Conservation (phyloP, 192 early-diverging fungal genomes). For the Obelidium mucronatum region DNA sequence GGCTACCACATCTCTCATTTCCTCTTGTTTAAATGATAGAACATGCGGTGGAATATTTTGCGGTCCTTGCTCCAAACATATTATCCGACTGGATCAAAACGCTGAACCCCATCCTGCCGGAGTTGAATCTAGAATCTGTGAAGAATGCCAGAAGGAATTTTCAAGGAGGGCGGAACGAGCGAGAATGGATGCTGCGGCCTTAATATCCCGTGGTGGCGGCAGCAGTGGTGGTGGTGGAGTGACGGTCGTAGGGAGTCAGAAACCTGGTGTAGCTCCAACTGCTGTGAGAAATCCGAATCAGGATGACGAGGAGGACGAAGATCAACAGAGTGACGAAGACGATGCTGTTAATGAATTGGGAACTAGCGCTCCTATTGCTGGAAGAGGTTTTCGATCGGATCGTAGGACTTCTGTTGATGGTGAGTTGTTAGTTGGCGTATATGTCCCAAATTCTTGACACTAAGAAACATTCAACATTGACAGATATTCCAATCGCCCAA, state of each 20-base stretch:
- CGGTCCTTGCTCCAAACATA: constrained; percentile 10
- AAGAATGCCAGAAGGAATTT: constrained; percentile 8
- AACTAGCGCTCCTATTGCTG: not conserved
- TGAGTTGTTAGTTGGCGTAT: not conserved
- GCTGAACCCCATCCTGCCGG: constrained; percentile 18
- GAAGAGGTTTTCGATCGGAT: not conserved
- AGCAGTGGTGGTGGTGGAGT: not conserved
- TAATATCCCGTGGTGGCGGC: too few relatives aligned
- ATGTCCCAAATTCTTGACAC: not conserved
- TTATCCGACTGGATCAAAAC: constrained; percentile 24
- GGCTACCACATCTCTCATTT: too few relatives aligned
- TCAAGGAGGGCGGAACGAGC: not conserved
- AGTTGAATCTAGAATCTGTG: not conserved
- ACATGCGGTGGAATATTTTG: constrained; percentile 32
- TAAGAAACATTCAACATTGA: too few relatives aligned
- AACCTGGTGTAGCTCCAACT: not conserved
- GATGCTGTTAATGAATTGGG: not conserved
- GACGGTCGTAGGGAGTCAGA: not conserved
- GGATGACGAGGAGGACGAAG: not conserved
- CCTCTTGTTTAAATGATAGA: too few relatives aligned
- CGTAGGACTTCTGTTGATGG: constrained; percentile 11
- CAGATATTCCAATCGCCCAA: not conserved
- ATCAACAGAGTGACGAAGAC: not conserved
- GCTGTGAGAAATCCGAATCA: not conserved
- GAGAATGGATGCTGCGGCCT: too few relatives aligned